A percentile compares a stretch with the other conserved stretches of the same genome.
Evolutionary conservation across 768 basidiomycete genomes (phyloP).

Genomic region (Trametes maxima): DNA sequence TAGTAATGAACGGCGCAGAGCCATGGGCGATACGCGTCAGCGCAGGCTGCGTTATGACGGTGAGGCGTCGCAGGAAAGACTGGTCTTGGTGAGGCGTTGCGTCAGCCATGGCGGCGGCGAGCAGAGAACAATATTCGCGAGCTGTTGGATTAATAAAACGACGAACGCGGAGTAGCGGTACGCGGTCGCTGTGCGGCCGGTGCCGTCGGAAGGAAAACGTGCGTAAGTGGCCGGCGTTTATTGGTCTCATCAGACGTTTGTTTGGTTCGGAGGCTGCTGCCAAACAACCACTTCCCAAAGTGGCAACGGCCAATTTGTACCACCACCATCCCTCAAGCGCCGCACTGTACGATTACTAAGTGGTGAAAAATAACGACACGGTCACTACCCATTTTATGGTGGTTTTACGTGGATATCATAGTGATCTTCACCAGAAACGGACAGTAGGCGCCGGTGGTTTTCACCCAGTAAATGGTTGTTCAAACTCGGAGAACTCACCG

Average conservation of each 20-base stretch:
- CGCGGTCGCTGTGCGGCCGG: too few species aligned
- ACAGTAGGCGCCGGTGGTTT: too few species aligned
- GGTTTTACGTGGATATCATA: too few species aligned
- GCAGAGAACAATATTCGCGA: too few species aligned
- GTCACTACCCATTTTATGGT: too few species aligned
- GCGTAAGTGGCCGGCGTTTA: constrained; percentile 5
- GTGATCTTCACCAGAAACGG: too few species aligned
- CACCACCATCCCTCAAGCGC: constrained; percentile 4
- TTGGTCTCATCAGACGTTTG: constrained; percentile 1
- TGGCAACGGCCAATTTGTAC: constrained; percentile 14
- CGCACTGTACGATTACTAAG: too few species aligned
- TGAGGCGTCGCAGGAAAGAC: constrained; percentile 20
- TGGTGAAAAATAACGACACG: too few species aligned
- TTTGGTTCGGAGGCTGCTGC: constrained; percentile 15
- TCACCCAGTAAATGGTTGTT: too few species aligned
- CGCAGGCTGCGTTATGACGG: constrained; percentile 12
- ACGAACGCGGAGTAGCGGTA: too few species aligned
- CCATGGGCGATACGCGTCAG: constrained; percentile 66
- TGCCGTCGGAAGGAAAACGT: neutral
- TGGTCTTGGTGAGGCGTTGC: neutral
- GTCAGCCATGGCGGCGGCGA: neutral
- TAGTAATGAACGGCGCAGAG: constrained; percentile 74
- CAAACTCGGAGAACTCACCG: too few species aligned
- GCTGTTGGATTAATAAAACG: too few species aligned
- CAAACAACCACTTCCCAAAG: constrained; percentile 20